These are phyloP conservation scores for Solanum bulbocastanum DNA, from an alignment of 257 asterid species.

Conservation along the genomic window DNA sequence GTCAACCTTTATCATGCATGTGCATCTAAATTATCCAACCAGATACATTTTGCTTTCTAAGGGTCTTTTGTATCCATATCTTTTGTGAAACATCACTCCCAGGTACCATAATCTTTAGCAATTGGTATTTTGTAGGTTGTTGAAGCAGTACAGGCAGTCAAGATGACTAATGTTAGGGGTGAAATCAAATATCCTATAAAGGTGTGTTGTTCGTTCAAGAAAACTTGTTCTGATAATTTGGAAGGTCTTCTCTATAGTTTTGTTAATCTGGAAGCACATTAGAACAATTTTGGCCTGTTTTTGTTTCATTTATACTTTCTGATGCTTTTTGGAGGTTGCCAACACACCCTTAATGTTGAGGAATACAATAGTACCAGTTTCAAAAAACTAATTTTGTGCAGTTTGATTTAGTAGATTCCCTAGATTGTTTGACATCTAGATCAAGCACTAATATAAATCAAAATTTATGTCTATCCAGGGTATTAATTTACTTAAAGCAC, in stretches of 20 bases:
- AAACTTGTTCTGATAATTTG: background rate
- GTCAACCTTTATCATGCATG: background rate
- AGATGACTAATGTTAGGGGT: slow-evolving; percentile 83
- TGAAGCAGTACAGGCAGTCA: slow-evolving; percentile 79
- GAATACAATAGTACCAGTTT: background rate
- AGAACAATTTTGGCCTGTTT: background rate
- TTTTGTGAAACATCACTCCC: background rate
- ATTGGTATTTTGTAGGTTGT: slow-evolving; percentile 39
- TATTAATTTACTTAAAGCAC: slow-evolving; percentile 87
- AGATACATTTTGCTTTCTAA: background rate
- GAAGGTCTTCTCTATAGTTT: background rate
- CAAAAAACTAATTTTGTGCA: background rate
- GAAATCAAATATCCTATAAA: slow-evolving; percentile 81
- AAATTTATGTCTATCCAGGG: slow-evolving; percentile 39
- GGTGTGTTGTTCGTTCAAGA: slow-evolving; percentile 26
- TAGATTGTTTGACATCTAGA: background rate
- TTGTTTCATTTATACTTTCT: background rate
- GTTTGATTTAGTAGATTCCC: background rate
- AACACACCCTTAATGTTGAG: background rate
- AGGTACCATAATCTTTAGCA: background rate
- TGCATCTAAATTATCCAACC: background rate
- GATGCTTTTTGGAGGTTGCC: background rate
- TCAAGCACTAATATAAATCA: background rate
- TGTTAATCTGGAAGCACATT: background rate
- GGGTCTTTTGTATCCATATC: background rate